Evolutionary conservation across 1,284 basidiomycete species (phyloP), one percentile per base, ranked within the genome.

Genomic region (Heterobasidion irregulare): DNA sequence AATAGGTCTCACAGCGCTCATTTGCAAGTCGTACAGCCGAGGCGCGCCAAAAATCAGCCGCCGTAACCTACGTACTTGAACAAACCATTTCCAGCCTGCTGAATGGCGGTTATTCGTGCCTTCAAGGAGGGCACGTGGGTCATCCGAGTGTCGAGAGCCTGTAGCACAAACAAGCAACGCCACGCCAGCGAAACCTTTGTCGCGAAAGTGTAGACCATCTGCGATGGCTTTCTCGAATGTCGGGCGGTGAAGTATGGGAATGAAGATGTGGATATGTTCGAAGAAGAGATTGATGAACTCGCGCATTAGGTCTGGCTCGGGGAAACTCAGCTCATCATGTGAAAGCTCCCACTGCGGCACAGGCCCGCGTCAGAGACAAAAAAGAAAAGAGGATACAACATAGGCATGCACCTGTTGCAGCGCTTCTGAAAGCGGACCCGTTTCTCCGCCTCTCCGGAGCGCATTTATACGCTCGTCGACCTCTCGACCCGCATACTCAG

Each of bases 1-100:
- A 33, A 10, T 36, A 6, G 18, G 26, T 67, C 75, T 63, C 58
- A 83, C 82, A 33, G 71, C 68, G 57, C 80, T 79, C 1, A 77
- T 73, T 66, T 93, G 91, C 10, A 94, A 72, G 65, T 93, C 90
- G 59, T 83, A 85, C n/a, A 94, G 66, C 51, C 75, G 78, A 3
- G 86, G 80, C 0, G 82, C 79, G 15, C 75, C 70, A 45, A 84
- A 66, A 50, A 82, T 66, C 2, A 72, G 72, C 57, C 75, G 75
- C 35, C 77, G 73, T 56, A 80, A 62, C 12, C 77, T 60, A 58
- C 84, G 74, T 0, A 89, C 77, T 55, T 87, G 84, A 38, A 80
- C 73, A 59, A 90, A 85, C 70, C 78, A 92, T 60, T 80, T 82
- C 88, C 88, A 92, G 2, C 90, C 90, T 0, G 77, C 74, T 0